Base-by-base conservation (phyloP, 352 stramenopile species). In the Hyaloperonospora brassicae region DNA sequence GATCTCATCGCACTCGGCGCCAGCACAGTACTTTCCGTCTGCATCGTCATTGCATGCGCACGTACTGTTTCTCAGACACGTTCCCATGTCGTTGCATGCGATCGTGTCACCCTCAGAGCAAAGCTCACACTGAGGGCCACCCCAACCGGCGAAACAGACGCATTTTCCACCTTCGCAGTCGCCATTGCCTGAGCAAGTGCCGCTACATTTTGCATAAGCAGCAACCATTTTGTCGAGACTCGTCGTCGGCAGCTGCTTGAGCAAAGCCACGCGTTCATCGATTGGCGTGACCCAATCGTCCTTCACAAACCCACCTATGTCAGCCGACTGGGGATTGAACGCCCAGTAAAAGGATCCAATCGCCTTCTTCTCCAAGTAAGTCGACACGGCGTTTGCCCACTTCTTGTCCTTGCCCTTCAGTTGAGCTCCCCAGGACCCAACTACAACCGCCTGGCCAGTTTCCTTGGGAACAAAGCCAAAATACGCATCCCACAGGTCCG, bases 271-370 rank as follows among this genome's bases (percentile, higher is more conserved):
- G 35, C 79, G 79, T 50, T 84, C 71, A 5, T 71, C 63, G 48
- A 87, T 73, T 11, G 79, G 61, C 12, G 79, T 84, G 40, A 58
- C 61, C 79, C 77, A 90, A 67, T 90, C 79, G n/a, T 84, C 69
- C 54, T 70, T 70, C 6, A 87, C 64, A 21, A 90, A 72, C 2
- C 76, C 80, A 22, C 80, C 80, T 0, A 64, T 84, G 49, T 88
- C 76, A 13, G 73, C 76, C 10, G 75, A 86, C 59, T 90, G 72
- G 5, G 80, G 80, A 52, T 90, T 90, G 36, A 90, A 73, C 0
- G 74, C 74, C 79, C 80, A 90, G 54, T 87, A 85, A 53, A 90
- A 90, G 12, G 73, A 87, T 9, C 71, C 72, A 43, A 90, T 79
- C 9, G 44, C 67, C 17, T 79, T 84, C 25, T 75, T 45, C 11